Base-by-base conservation (phyloP, 164 flowering plant genomes). In the Aristolochia fimbriata region DNA sequence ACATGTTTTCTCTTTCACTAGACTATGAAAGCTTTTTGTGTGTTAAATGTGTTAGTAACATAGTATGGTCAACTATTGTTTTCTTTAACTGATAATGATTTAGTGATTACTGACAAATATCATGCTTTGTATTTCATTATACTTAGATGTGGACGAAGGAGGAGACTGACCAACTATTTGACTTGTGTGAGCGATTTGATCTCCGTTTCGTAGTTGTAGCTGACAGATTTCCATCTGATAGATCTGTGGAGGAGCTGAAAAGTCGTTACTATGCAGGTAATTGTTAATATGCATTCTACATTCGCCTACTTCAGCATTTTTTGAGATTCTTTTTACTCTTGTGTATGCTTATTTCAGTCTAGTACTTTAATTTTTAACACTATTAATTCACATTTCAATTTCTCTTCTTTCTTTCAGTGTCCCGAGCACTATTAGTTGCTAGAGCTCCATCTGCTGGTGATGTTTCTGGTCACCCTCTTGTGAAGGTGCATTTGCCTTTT, bases 261-360 rank as follows among this genome's bases (percentile, higher is more conserved):
- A 79, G 81, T 72, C 96, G 99, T n/a, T 94, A 91, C 71, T 91
- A 94, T 64, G 77, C 83, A 75, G 99, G 99, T 91, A 84, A 3
- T 23, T 0, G 31, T 57, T 16, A 60, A 31, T 47, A 30, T 63
- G 56, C 60, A 43, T 20, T 19, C 9, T 41, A 15, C 14, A 24
- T 0, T 56, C 30, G 52, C 4, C 1, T 17, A 17, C 9, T 17
- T 2, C 16, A 17, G 19, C 4, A 6, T 17, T 49, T 17, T 20
- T 49, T 49, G 52, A n/a, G 20, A 15, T 23, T 23, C n/a, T 54
- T 54, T 53, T 54, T 21, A 24, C 30, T 62, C 53, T 52, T n/a
- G 30, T 20, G 27, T 11, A 51, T 60, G 24, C 48, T 37, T 22
- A 43, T 16, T 4, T 17, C 16, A 7, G 8, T 53, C 3, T 20